phyloP scores from a whole-genome alignment of 202 grass and related monocot genomes.

The Schoenoplectus triqueter region DNA sequence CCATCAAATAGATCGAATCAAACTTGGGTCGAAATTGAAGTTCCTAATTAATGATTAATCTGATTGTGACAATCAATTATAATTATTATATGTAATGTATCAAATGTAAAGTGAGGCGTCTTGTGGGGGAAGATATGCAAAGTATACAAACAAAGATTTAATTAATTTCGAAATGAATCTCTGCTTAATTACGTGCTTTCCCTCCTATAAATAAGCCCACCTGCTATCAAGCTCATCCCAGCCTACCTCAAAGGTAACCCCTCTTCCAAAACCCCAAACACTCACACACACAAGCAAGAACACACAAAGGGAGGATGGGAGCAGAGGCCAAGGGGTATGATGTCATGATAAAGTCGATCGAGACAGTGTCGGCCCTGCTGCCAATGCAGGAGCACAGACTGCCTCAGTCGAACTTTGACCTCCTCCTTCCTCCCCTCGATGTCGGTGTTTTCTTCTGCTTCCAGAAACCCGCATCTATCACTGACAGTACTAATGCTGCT shows the following conservation, averaged over 20 bases:
- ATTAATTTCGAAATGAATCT: neutral
- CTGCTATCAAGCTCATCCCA: constrained; percentile 2
- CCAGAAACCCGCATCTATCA: constrained; percentile 27
- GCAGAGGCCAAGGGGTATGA: neutral
- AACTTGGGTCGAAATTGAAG: no score
- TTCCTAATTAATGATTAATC: no score
- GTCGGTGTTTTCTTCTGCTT: constrained; percentile 87
- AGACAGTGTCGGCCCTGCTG: constrained; percentile 51
- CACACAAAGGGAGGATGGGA: constrained; percentile 24
- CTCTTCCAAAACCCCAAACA: neutral
- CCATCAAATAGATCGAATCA: no score
- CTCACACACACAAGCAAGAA: neutral
- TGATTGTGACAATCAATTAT: no score
- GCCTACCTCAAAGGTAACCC: neutral
- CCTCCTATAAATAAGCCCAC: constrained; percentile 11
- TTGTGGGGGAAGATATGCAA: no score
- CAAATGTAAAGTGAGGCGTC: no score
- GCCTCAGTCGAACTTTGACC: constrained; percentile 43
- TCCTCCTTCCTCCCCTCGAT: constrained; percentile 63
- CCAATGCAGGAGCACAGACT: constrained; percentile 49
- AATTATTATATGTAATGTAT: no score
- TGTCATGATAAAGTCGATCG: constrained; percentile 35
- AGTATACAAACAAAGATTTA: neutral
- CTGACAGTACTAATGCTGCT: neutral
- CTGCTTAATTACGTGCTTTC: neutral